Conservation (phyloP, 257 asterid genomes). For the Solanum chaucha region DNA sequence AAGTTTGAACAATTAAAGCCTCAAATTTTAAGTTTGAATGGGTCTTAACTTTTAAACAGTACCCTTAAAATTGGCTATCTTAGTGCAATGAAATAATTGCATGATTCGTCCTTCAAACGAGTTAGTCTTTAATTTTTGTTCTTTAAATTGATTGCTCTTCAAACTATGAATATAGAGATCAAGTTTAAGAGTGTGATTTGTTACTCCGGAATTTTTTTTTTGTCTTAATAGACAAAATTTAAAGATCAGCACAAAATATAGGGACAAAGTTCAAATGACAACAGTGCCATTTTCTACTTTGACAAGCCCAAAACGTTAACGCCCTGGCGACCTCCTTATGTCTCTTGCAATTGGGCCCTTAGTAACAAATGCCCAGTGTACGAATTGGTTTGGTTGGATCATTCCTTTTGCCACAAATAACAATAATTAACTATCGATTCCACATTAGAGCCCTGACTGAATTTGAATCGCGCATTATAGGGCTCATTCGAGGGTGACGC, state of each 20-base stretch:
- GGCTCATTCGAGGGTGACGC: fast-evolving
- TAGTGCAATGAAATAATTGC: too few species aligned
- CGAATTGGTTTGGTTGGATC: background rate
- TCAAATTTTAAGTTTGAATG: too few species aligned
- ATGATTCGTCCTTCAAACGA: too few species aligned
- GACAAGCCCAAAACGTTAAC: background rate
- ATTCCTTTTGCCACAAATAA: background rate
- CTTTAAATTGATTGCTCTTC: background rate
- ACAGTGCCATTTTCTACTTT: background rate
- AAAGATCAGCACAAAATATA: background rate
- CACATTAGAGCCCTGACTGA: too few species aligned
- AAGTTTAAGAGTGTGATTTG: background rate
- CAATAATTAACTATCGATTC: background rate
- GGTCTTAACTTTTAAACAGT: too few species aligned
- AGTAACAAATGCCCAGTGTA: background rate
- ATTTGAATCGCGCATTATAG: too few species aligned
- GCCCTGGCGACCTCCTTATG: background rate
- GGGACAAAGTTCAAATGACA: background rate
- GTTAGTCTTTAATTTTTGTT: too few species aligned
- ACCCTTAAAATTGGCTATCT: too few species aligned
- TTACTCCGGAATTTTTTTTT: fast-evolving
- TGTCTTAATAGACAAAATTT: background rate
- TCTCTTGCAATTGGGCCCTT: background rate
- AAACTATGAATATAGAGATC: background rate
- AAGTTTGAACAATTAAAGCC: too few species aligned